Evolutionary conservation across 306 rosid genomes (phyloP).

Genomic region (Coriaria nepalensis): DNA sequence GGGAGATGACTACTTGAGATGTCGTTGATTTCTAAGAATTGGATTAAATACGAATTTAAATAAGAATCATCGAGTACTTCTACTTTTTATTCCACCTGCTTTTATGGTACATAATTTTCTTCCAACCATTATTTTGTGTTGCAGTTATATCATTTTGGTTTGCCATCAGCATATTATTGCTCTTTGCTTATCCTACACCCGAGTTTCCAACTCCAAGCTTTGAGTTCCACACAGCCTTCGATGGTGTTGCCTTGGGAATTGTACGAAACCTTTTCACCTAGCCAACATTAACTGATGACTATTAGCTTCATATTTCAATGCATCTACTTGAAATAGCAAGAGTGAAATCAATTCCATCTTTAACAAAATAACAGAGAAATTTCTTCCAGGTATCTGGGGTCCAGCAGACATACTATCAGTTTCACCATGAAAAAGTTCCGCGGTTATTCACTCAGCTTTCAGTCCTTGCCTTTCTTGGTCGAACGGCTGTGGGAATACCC

Average conservation of each 20-base stretch:
- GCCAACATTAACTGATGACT: conserved; percentile 3
- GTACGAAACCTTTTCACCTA: conserved; percentile 41
- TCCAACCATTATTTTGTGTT: conserved; percentile 13
- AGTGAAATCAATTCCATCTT: not conserved
- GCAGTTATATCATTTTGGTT: conserved; percentile 79
- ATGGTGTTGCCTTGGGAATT: conserved; percentile 90
- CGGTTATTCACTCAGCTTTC: conserved; percentile 51
- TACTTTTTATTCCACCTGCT: too few species aligned
- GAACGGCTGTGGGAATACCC: conserved; percentile 72
- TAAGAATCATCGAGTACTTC: too few species aligned
- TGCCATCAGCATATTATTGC: conserved; percentile 66
- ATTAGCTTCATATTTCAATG: too few species aligned
- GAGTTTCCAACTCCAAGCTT: conserved; percentile 93
- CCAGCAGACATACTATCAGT: conserved; percentile 88
- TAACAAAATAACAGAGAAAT: not conserved
- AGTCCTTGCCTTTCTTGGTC: conserved; percentile 40
- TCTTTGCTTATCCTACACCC: conserved; percentile 98
- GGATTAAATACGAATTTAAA: too few species aligned
- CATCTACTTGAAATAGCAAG: too few species aligned
- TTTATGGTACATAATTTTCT: too few species aligned
- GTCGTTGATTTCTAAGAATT: too few species aligned
- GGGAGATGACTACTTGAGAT: too few species aligned
- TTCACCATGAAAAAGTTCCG: conserved; percentile 62
- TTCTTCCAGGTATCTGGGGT: conserved; percentile 65
- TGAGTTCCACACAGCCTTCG: conserved; percentile 85